Evolutionary conservation across 352 stramenopile species (phyloP).

Genomic region (Lagenidium giganteum): DNA sequence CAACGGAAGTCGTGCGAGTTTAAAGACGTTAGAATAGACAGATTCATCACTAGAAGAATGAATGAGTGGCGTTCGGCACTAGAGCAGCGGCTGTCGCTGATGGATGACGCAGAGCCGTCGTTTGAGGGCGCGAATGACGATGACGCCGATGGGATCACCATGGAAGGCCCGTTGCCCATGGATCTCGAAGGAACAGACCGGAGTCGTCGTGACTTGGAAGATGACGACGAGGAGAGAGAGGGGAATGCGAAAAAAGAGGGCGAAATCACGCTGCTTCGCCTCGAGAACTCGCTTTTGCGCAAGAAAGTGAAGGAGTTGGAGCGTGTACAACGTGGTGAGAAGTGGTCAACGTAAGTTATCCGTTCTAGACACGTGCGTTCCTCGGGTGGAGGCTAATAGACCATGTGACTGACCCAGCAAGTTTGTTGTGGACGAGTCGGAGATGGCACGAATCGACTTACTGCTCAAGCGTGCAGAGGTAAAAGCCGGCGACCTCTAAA

Average conservation of each 20-base stretch:
- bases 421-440: constrained; percentile 41
- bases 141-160: neutral
- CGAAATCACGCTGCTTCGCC: constrained; percentile 41
- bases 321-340: constrained; percentile 36
- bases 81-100: no score
- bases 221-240: constrained; percentile 4
- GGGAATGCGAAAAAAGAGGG: constrained; percentile 22
- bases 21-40: neutral
- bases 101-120: constrained; percentile 1
- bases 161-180: constrained; percentile 5
- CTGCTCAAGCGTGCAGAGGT: constrained; percentile 73
- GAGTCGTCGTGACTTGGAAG: no score
- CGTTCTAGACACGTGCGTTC: neutral
- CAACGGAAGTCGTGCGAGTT: neutral
- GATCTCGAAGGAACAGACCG: neutral
- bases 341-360: constrained; percentile 25
- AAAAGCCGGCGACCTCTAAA: neutral
- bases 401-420: no score
- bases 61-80: neutral
- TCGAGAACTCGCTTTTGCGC: constrained; percentile 61
- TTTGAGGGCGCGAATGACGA: neutral
- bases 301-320: constrained; percentile 72
- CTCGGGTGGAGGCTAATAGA: no score
- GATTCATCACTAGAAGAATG: neutral
- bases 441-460: constrained; percentile 68